These are phyloP conservation scores for Kodamaea fungicola DNA, from an alignment of 1,139 yeast genomes.

Conservation along the genomic window DNA sequence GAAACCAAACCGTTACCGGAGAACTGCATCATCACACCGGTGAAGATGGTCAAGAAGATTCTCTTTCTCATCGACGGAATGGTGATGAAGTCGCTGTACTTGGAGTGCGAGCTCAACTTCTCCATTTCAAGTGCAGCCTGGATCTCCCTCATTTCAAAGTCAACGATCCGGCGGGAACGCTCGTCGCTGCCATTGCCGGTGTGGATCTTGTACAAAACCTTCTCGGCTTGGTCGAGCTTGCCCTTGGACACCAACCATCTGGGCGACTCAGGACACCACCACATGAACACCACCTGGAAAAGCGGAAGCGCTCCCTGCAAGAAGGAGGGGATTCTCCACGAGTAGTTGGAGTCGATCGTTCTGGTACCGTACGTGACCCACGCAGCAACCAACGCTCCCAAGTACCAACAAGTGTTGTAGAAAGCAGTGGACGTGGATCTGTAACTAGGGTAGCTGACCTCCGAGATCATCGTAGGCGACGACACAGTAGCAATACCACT, in stretches of 20 bases:
- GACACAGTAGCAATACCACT: conserved; percentile 33
- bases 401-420: conserved; percentile 41
- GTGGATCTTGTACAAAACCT: conserved; percentile 36
- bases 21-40: conserved; percentile 42
- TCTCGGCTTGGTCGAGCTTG: conserved; percentile 31
- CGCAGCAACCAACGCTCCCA: conserved; percentile 56
- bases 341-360: conserved; percentile 21
- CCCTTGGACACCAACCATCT: conserved; percentile 39
- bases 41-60: conserved; percentile 32
- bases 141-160: conserved; percentile 46
- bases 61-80: conserved; percentile 42
- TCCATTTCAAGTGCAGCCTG: conserved; percentile 37
- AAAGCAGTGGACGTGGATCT: conserved; percentile 44
- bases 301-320: conserved; percentile 40
- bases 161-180: conserved; percentile 32
- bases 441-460: conserved; percentile 46
- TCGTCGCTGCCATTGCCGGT: conserved; percentile 33
- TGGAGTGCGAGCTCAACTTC: conserved; percentile 21
- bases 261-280: conserved; percentile 47
- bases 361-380: conserved; percentile 51
- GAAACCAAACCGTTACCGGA: conserved; percentile 54
- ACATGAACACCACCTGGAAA: conserved; percentile 23
- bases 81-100: conserved; percentile 34
- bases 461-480: conserved; percentile 42
- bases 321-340: conserved; percentile 49